phyloP scores from a whole-genome alignment of 495 filamentous ascomycete genomes.

The Penicillium coffeae region DNA sequence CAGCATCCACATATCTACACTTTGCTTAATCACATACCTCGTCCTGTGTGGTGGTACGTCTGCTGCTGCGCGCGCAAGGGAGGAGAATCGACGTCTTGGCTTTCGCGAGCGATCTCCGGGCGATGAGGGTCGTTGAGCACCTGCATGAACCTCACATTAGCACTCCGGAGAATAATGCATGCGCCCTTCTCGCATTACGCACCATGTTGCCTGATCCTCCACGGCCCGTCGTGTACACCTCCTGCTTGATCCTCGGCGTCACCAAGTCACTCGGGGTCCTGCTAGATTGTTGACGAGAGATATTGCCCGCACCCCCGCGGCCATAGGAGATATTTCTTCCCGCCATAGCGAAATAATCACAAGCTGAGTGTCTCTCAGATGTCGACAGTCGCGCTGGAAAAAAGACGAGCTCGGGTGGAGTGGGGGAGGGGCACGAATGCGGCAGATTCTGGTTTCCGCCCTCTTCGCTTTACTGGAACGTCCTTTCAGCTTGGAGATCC shows the following conservation, averaged over 20 bases:
- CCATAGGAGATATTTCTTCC: conserved; percentile 47
- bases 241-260: conserved; percentile 78
- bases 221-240: conserved; percentile 78
- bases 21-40: conserved; percentile 30
- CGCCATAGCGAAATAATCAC: too few species aligned
- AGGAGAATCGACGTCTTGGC: conserved; percentile 71
- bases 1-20: neutral
- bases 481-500: neutral
- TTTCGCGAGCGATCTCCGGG: conserved; percentile 65
- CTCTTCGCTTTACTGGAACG: neutral
- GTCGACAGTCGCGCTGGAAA: neutral
- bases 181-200: too few species aligned
- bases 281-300: conserved; percentile 54
- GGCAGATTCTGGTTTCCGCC: conserved; percentile 13
- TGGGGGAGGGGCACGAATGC: conserved; percentile 1
- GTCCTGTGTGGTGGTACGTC: conserved; percentile 41
- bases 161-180: too few species aligned
- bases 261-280: conserved; percentile 58
- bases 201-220: conserved; percentile 75
- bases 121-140: conserved; percentile 55
- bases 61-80: conserved; percentile 46
- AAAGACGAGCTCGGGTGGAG: neutral
- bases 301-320: conserved; percentile 69
- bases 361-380: neutral
- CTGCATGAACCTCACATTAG: neutral